Base-by-base conservation (phyloP, 768 basidiomycete species). In the Calocera viscosa region DNA sequence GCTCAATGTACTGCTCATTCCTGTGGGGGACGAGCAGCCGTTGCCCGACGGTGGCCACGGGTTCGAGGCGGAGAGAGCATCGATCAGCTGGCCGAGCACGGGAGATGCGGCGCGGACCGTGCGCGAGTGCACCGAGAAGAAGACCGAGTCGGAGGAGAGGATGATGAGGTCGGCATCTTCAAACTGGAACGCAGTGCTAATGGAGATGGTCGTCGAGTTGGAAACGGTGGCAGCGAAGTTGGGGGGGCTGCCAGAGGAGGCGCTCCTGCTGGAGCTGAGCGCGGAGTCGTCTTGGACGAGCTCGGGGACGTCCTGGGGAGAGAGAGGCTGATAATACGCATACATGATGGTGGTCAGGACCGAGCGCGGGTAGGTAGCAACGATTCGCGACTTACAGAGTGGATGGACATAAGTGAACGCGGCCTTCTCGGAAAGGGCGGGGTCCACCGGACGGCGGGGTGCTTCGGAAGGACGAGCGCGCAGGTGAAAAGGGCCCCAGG, bases 41-140 rank as follows among this genome's bases (percentile, higher is more conserved):
- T 60, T 32, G 53, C 30, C 30, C 30, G 26, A 8, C 14, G 30
- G 26, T 3, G 53, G 53, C 7, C 30, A 60, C 10, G 53, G 30
- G 30, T 60, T 60, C 53, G 53, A 60, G 53, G 53, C 53, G 53
- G 53, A 60, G 14, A 60, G 30, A 2, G 53, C 53, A 19, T 60
- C 53, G 19, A 60, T 60, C 11, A 60, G 30, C 53, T 60, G 53
- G 53, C 14, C 24, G 53, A 60, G 53, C 26, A 60, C 53, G 24
- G 53, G 26, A 5, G 53, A 60, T 10, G 53, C 53, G 2, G 53
- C 53, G 8, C 53, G 11, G 7, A 60, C 30, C 8, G 83, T 71
- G 47, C 83, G 77, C 0, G 80, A 77, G 74, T 91, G 89, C 5
- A 86, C 86, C 72, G 91, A 91, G 80, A 93, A 93, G 76, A 90